Percentiles rank a stretch among this genome's conserved stretches.
Evolutionary conservation across 2,329 filamentous ascomycete species (phyloP).

Genomic region (Aspergillus sergii): DNA sequence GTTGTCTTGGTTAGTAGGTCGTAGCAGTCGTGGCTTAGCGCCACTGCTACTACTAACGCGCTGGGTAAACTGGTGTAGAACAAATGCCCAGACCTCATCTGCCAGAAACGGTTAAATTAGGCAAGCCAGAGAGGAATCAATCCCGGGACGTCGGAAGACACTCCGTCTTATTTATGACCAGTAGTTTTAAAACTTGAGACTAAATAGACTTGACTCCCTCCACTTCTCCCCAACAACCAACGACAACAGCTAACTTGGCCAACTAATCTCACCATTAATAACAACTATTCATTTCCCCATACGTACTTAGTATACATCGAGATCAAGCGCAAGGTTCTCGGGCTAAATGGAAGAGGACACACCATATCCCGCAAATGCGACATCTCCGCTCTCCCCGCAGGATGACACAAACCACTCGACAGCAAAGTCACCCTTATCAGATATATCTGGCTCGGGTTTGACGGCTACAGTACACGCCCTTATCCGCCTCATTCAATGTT

Average conservation of each 20-base stretch:
- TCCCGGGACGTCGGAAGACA: neutral
- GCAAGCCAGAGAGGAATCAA: neutral
- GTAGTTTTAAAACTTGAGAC: neutral
- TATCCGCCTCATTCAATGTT: conserved; percentile 77
- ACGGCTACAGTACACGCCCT: conserved; percentile 54
- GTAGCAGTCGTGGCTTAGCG: neutral
- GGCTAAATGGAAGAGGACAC: neutral
- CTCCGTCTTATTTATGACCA: neutral
- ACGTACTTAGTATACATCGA: neutral
- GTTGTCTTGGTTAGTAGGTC: neutral
- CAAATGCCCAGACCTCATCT: neutral
- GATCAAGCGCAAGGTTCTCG: neutral
- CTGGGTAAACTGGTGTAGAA: neutral
- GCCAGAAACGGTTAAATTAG: neutral
- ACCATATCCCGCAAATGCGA: neutral
- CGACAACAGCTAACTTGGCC: neutral
- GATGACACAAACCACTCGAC: neutral
- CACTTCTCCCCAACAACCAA: neutral
- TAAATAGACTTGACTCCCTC: neutral
- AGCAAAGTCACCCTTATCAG: neutral
- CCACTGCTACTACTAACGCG: neutral
- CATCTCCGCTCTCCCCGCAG: conserved; percentile 10
- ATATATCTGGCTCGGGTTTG: neutral
- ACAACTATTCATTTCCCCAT: neutral
- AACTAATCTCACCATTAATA: neutral